Base-by-base conservation (phyloP, 257 asterid genomes). In the Vinca minor region DNA sequence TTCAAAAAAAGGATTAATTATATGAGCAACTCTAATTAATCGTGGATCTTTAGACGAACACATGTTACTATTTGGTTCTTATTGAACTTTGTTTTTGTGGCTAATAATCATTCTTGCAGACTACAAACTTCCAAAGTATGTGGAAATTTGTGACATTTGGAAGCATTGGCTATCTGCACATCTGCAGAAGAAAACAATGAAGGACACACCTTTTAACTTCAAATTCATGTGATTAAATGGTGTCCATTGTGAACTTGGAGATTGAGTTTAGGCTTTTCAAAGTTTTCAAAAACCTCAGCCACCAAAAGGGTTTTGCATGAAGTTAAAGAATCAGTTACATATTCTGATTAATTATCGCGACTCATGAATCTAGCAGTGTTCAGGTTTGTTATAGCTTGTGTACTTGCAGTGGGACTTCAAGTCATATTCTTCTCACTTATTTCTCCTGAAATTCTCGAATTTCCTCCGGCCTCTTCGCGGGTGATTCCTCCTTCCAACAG, bases 371-470 rank as follows among this genome's bases (percentile, higher is more conserved):
- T 0, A 4, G 20, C 29, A 18, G 44, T 20, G 64, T 72, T 70
- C 28, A 48, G 70, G 47, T 69, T 81, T 69, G 2, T 77, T 29
- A n/a, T 69, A 25, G 81, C 62, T 53, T 75, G 78, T 63, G 39
- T 70, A 5, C 29, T 76, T 10, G 84, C 87, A n/a, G 21, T 81
- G 44, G 58, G 73, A 23, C 57, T 83, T 23, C 87, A 79, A 64
- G 25, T 71, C 6, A 2, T 75, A 28, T 59, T 76, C 42, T 78
- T 66, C 65, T 77, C 85, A 14, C 76, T 82, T 28, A 66, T 77
- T 63, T 70, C 83, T 56, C 86, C 86, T 31, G 59, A 63, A 4
- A 18, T 55, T 25, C 76, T 83, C n/a, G 64, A 81, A 64, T 54
- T 64, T 49, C 84, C 70, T 17, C 69, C 82, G 7, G 31, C 72